Conservation (phyloP, 129 eudicot genomes). For the Artemisia tridentata region DNA sequence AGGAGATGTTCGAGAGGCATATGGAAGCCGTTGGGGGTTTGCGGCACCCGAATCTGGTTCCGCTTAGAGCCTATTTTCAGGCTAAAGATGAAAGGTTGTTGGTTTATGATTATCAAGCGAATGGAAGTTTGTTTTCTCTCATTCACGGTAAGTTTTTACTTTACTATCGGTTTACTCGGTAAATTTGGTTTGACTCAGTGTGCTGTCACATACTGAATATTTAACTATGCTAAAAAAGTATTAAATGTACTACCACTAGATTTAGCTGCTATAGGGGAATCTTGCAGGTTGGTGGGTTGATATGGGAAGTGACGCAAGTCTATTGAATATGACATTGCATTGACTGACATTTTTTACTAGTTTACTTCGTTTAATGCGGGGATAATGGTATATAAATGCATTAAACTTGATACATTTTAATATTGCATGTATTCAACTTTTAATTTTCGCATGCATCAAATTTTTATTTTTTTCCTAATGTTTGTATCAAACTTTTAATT, state of each 20-base stretch:
- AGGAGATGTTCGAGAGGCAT: constrained; percentile 67
- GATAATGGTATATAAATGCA: too few relatives aligned
- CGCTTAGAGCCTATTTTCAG: constrained; percentile 75
- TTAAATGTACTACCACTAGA: constrained; percentile 2
- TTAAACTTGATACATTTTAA: too few relatives aligned
- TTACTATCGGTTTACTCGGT: neutral
- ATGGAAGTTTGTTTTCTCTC: constrained; percentile 74
- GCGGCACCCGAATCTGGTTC: constrained; percentile 81
- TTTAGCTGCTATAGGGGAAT: constrained; percentile 14
- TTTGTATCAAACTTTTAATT: too few relatives aligned
- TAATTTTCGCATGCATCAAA: too few relatives aligned
- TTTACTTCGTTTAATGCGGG: neutral
- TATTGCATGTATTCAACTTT: too few relatives aligned
- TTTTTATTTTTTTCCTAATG: too few relatives aligned
- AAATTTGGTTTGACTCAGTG: constrained; percentile 8
- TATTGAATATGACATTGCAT: constrained; percentile 13
- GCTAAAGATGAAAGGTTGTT: constrained; percentile 75
- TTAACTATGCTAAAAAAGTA: neutral
- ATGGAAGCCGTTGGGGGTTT: constrained; percentile 83
- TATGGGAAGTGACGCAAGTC: constrained; percentile 17
- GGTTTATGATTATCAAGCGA: constrained; percentile 80
- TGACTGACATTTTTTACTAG: constrained; percentile 4
- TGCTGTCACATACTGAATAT: constrained; percentile 2
- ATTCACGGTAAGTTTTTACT: constrained; percentile 59
- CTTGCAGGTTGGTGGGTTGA: constrained; percentile 30